These are phyloP conservation scores for Fusarium secorum DNA, from an alignment of 2,329 filamentous ascomycete genomes.

Conservation along the genomic window DNA sequence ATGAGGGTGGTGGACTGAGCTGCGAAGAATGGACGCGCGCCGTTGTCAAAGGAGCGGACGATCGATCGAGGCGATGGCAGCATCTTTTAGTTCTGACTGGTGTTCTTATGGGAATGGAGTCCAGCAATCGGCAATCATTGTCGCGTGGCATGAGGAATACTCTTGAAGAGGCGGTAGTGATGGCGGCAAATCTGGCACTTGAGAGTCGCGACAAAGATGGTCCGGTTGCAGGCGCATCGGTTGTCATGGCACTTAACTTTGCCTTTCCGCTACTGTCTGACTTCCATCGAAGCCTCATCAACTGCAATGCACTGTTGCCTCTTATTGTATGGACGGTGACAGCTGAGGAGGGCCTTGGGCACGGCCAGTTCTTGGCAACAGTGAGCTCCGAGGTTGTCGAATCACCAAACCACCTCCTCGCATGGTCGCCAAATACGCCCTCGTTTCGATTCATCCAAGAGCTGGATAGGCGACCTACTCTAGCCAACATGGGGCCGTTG, in stretches of 20 bases:
- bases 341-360: slow-evolving; percentile 76
- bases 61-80: slow-evolving; percentile 75
- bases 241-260: slow-evolving; percentile 78
- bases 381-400: slow-evolving; percentile 73
- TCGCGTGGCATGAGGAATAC: slow-evolving; percentile 69
- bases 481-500: slow-evolving; percentile 72
- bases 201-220: slow-evolving; percentile 53
- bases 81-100: slow-evolving; percentile 84
- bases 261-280: slow-evolving; percentile 76
- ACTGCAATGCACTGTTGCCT: slow-evolving; percentile 76
- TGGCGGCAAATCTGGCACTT: slow-evolving; percentile 80
- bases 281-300: slow-evolving; percentile 62
- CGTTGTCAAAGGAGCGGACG: slow-evolving; percentile 65
- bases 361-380: slow-evolving; percentile 75
- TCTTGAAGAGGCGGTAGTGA: slow-evolving; percentile 76
- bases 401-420: slow-evolving; percentile 53
- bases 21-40: slow-evolving; percentile 65
- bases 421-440: slow-evolving; percentile 68
- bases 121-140: slow-evolving; percentile 69
- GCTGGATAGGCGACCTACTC: slow-evolving; percentile 67
- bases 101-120: slow-evolving; percentile 78
- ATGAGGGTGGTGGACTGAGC: slow-evolving; percentile 53
- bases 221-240: slow-evolving; percentile 55
- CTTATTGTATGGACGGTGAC: slow-evolving; percentile 72
- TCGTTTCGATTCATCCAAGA: slow-evolving; percentile 68